Conservation (phyloP, 192 early-diverging fungal genomes). For the Coemansia asiatica region DNA sequence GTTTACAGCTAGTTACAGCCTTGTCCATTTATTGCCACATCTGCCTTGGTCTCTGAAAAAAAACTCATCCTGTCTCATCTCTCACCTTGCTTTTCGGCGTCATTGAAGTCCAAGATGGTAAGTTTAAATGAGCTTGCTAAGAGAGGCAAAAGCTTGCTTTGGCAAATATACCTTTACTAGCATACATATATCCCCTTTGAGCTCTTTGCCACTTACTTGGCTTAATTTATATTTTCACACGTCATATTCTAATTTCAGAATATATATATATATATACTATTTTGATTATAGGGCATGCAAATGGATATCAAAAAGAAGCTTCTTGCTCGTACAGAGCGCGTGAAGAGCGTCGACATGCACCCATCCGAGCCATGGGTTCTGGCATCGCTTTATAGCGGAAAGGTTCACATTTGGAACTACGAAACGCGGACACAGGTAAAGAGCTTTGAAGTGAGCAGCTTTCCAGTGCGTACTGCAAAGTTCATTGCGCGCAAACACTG, state of each 20-base stretch:
- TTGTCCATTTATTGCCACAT: not conserved
- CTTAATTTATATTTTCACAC: too few species aligned
- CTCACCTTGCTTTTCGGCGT: not conserved
- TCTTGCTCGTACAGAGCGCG: constrained; percentile 78
- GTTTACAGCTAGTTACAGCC: not conserved
- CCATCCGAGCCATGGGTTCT: constrained; percentile 99
- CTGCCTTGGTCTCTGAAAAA: not conserved
- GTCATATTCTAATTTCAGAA: too few species aligned
- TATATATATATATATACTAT: not conserved
- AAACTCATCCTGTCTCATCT: not conserved
- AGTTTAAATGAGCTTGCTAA: not conserved
- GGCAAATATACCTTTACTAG: too few species aligned
- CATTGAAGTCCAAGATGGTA: constrained; percentile 8
- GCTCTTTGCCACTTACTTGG: too few species aligned
- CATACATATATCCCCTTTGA: too few species aligned
- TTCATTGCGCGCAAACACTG: constrained; percentile 98
- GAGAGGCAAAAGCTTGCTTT: not conserved
- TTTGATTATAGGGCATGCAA: constrained; percentile 52
- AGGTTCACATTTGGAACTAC: constrained; percentile 97
- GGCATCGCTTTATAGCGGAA: constrained; percentile 93
- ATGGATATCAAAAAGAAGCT: constrained; percentile 63
- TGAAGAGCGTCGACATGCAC: constrained; percentile 98
- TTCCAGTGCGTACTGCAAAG: constrained; percentile 95
- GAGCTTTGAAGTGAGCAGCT: constrained; percentile 93
- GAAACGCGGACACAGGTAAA: constrained; percentile 95